A percentile compares a stretch with the other conserved stretches of the same genome.
Conservation (phyloP, 2,329 filamentous ascomycete genomes). For the Sporothrix dimorphospora region DNA sequence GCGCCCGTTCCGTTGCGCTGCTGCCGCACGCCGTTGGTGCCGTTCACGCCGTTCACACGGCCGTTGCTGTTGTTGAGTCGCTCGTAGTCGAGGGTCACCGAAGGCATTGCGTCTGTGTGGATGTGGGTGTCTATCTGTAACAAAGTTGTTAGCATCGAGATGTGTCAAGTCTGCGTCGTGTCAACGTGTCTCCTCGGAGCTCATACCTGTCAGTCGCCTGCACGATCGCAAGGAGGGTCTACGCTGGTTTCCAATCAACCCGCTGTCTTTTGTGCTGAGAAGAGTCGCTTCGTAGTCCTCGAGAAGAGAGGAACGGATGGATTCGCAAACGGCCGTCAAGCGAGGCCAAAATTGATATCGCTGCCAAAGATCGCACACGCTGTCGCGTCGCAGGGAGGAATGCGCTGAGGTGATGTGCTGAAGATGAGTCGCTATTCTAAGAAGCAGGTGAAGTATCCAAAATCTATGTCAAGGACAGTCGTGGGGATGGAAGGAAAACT, state of each 20-base stretch:
- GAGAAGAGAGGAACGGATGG: no score
- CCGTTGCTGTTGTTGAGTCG: neutral
- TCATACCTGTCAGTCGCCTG: neutral
- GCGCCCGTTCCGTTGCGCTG: neutral
- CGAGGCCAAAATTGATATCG: neutral
- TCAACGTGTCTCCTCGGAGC: neutral
- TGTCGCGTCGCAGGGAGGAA: neutral
- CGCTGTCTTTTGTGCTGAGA: neutral
- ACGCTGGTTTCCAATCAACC: neutral
- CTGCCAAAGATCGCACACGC: neutral
- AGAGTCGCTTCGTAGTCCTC: neutral
- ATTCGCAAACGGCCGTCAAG: neutral
- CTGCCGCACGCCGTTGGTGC: neutral
- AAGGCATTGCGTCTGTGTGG: slow-evolving; percentile 10
- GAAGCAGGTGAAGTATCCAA: neutral
- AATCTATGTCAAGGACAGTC: neutral
- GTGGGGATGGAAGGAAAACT: no score
- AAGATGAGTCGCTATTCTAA: neutral
- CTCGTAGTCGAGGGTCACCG: neutral
- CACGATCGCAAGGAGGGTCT: neutral
- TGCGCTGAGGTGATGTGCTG: slow-evolving; percentile 5
- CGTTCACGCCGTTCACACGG: neutral
- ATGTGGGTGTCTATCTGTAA: neutral
- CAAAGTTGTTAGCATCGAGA: neutral
- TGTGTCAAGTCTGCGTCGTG: neutral